A percentile compares a stretch with the other conserved stretches of the same genome.
Evolutionary conservation across 768 basidiomycete species (phyloP).

Genomic region (Lactifluus pinguis): DNA sequence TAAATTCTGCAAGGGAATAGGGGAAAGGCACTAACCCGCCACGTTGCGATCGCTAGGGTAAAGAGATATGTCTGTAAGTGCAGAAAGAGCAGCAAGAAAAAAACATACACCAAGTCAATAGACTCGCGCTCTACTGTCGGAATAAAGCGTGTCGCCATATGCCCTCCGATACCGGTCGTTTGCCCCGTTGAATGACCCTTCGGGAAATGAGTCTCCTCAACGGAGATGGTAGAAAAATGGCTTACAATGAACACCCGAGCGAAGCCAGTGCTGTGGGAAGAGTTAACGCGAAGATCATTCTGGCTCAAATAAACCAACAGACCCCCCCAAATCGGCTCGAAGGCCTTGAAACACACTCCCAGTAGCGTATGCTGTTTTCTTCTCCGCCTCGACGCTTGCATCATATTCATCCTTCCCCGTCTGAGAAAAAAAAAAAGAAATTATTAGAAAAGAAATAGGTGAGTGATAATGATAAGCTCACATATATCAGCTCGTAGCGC

Average conservation of each 20-base stretch:
- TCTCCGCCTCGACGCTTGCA: slow-evolving; percentile 59
- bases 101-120: slow-evolving; percentile 70
- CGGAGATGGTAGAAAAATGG: background rate
- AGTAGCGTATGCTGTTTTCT: slow-evolving; percentile 44
- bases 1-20: background rate
- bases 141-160: slow-evolving; percentile 78
- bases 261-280: slow-evolving; percentile 42
- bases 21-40: slow-evolving; percentile 39
- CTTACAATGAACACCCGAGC: slow-evolving; percentile 80
- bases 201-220: slow-evolving; percentile 2
- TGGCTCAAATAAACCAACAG: slow-evolving; percentile 19
- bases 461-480: slow-evolving; percentile 27
- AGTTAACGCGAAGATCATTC: background rate
- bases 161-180: slow-evolving; percentile 73
- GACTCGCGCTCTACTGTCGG: slow-evolving; percentile 95
- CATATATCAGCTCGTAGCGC: slow-evolving; percentile 80
- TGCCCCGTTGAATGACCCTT: slow-evolving; percentile 88
- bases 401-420: slow-evolving; percentile 80
- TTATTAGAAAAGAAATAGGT: background rate
- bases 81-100: background rate
- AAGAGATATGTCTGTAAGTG: background rate
- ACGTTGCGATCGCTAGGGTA: slow-evolving; percentile 66
- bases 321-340: slow-evolving; percentile 81
- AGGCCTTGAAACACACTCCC: slow-evolving; percentile 84
- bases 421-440: slow-evolving; percentile 28